Conservation (phyloP, 2,329 filamentous ascomycete species). For the Aspergillus calidoustus region DNA sequence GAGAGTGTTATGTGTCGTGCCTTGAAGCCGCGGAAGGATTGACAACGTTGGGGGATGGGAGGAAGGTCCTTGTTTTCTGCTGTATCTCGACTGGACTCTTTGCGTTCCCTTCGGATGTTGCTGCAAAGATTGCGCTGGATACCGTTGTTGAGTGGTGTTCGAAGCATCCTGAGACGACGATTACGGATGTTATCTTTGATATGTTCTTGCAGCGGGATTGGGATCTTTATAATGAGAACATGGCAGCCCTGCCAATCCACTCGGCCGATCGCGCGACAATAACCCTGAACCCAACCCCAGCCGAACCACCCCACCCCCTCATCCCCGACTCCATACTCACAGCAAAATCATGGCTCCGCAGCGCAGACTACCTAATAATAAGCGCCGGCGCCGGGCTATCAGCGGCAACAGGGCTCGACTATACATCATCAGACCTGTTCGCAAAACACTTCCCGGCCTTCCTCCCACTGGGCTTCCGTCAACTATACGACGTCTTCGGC, state of each 20-base stretch:
- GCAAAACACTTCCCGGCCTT: constrained; percentile 31
- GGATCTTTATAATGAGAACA: constrained; percentile 16
- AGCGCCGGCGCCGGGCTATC: constrained; percentile 29
- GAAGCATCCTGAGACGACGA: constrained; percentile 16
- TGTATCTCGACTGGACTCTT: constrained; percentile 33
- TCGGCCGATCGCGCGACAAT: not conserved
- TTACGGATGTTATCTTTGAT: constrained; percentile 31
- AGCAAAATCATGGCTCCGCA: constrained; percentile 23
- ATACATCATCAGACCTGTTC: constrained; percentile 30
- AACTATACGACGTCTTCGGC: constrained; percentile 28
- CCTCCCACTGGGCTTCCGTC: constrained; percentile 33
- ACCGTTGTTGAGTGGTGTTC: constrained; percentile 23
- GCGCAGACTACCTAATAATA: constrained; percentile 27
- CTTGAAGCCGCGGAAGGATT: not conserved
- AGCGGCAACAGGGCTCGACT: constrained; percentile 29
- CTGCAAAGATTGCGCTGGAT: constrained; percentile 23
- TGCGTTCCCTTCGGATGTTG: constrained; percentile 26
- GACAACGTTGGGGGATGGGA: not conserved
- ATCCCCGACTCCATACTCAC: constrained; percentile 2
- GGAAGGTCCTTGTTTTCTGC: constrained; percentile 28
- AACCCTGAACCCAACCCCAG: not conserved
- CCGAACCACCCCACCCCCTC: not conserved
- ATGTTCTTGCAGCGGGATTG: constrained; percentile 26
- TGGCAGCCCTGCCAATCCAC: not conserved
- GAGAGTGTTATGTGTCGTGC: not conserved